Percentiles rank a stretch among this genome's conserved stretches.
Evolutionary conservation across 805 yeast species (phyloP).

Genomic region (Tanozyma kutaoensis): DNA sequence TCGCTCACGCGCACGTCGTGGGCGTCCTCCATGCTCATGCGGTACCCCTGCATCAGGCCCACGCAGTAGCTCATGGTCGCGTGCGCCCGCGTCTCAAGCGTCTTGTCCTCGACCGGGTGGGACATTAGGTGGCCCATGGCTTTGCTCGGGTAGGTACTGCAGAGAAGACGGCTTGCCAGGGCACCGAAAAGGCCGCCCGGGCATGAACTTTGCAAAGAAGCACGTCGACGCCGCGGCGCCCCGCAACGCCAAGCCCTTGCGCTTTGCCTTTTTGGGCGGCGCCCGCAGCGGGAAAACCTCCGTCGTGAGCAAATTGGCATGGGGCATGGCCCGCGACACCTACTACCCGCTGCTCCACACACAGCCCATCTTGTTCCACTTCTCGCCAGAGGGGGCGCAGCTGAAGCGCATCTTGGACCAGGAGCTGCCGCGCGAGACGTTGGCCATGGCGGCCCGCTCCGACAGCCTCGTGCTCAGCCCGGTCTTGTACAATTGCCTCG

Average conservation of each 20-base stretch:
- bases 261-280: slow-evolving; percentile 51
- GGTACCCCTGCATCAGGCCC: slow-evolving; percentile 71
- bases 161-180: too few relatives aligned
- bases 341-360: slow-evolving; percentile 64
- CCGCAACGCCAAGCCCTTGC: slow-evolving; percentile 30
- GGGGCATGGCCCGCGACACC: slow-evolving; percentile 44
- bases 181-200: too few relatives aligned
- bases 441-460: slow-evolving; percentile 3
- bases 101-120: slow-evolving; percentile 61
- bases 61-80: slow-evolving; percentile 41
- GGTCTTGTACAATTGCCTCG: slow-evolving; percentile 11
- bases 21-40: slow-evolving; percentile 68
- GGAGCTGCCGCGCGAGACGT: slow-evolving; percentile 3
- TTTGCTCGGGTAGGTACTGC: too few relatives aligned
- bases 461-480: slow-evolving; percentile 14
- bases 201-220: too few relatives aligned
- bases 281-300: slow-evolving; percentile 49
- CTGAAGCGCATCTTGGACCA: slow-evolving; percentile 14
- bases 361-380: slow-evolving; percentile 45
- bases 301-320: slow-evolving; percentile 33
- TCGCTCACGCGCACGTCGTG: slow-evolving; percentile 40
- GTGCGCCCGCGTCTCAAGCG: slow-evolving; percentile 33
- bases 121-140: slow-evolving; percentile 67
- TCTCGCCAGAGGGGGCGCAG: slow-evolving; percentile 20
- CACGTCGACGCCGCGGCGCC: too few relatives aligned